phyloP scores from a whole-genome alignment of 75 land plant species.

The Isoetes taiwanensis region DNA sequence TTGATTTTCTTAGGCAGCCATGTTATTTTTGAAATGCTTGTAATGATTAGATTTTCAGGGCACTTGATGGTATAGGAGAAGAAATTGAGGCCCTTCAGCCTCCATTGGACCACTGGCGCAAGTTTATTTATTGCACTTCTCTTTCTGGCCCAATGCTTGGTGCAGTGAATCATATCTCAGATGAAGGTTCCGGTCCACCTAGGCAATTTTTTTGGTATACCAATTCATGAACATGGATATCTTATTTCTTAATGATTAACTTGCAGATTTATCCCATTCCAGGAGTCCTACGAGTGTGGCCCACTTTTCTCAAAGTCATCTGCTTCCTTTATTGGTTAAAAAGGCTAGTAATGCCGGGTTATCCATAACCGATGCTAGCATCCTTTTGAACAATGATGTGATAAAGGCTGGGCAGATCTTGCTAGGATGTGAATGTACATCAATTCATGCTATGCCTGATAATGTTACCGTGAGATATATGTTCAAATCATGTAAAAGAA shows the following conservation, averaged over 20 bases:
- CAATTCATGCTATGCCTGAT: constrained; percentile 27
- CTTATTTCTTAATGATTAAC: not conserved
- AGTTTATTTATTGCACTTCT: constrained; percentile 84
- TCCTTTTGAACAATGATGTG: not conserved
- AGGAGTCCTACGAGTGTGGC: constrained; percentile 79
- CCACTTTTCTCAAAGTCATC: constrained; percentile 87
- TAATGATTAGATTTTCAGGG: constrained; percentile 90
- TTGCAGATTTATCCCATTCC: constrained; percentile 49
- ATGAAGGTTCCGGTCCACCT: constrained; percentile 55
- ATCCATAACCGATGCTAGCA: not conserved
- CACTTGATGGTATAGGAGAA: constrained; percentile 51
- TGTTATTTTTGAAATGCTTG: no score
- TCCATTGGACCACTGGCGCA: constrained; percentile 81
- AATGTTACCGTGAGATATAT: constrained; percentile 35
- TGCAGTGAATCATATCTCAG: constrained; percentile 80
- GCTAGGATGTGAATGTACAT: constrained; percentile 72
- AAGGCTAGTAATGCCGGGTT: constrained; percentile 35
- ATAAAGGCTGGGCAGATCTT: constrained; percentile 24
- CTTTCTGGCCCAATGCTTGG: constrained; percentile 77
- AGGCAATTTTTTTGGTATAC: not conserved
- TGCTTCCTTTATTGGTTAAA: constrained; percentile 41
- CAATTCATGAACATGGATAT: no score
- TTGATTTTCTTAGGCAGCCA: no score
- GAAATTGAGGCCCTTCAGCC: constrained; percentile 71
- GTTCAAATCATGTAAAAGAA: no score